phyloP scores from a whole-genome alignment of 495 filamentous ascomycete species.

The Hypoxylon cercidicola region DNA sequence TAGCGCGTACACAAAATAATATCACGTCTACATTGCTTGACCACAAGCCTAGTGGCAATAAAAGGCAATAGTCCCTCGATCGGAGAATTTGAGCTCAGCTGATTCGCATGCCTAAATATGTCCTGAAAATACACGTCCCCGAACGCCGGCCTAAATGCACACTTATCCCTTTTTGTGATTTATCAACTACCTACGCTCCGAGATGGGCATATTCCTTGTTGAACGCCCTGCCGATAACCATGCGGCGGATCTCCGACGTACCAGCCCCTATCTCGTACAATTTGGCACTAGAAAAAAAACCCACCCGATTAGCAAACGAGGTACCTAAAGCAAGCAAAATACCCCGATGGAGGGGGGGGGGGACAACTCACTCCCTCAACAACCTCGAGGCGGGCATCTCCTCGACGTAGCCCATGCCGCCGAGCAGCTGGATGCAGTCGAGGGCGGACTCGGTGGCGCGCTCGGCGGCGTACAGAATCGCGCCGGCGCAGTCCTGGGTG shows the following conservation, averaged over 20 bases:
- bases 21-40: too few species aligned
- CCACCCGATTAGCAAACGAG: constrained; percentile 17
- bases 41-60: neutral
- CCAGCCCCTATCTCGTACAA: constrained; percentile 98
- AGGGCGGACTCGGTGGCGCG: constrained; percentile 87
- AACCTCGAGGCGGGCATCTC: constrained; percentile 91
- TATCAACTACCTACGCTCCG: constrained; percentile 36
- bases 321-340: neutral
- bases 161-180: neutral
- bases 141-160: constrained; percentile 35
- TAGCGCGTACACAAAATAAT: too few species aligned
- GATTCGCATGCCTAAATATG: neutral
- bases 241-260: constrained; percentile 90
- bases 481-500: constrained; percentile 94
- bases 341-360: too few species aligned
- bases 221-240: constrained; percentile 94
- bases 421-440: constrained; percentile 93
- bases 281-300: constrained; percentile 54
- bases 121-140: neutral
- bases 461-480: constrained; percentile 94
- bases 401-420: constrained; percentile 96
- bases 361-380: constrained; percentile 76
- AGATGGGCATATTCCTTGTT: constrained; percentile 82
- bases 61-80: neutral
- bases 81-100: too few species aligned